Evolutionary conservation across 225 moss, liverwort and hornwort genomes (phyloP).

Genomic region (Thuidium tamariscinum): DNA sequence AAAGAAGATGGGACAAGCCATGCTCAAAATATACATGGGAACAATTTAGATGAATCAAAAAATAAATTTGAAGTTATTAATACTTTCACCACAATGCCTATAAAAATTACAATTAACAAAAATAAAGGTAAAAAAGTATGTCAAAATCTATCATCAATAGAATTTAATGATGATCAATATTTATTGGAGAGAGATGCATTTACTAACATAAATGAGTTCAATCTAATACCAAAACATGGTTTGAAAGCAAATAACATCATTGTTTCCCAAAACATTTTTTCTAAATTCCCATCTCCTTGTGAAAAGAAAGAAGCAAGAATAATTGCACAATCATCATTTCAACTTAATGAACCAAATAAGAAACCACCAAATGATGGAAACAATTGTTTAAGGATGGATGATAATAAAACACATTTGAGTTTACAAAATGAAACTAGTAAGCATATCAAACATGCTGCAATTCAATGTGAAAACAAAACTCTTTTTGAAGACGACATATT

Average conservation of each 20-base stretch:
- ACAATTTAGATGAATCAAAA: neutral
- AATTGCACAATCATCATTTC: neutral
- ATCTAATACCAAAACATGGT: neutral
- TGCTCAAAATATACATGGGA: neutral
- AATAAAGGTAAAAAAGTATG: neutral
- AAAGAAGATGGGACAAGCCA: neutral
- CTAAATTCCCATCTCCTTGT: neutral
- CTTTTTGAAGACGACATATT: neutral
- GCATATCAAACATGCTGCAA: neutral
- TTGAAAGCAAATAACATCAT: neutral
- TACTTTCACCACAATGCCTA: neutral
- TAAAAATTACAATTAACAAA: neutral
- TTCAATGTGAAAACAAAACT: neutral
- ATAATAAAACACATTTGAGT: neutral
- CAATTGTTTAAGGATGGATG: neutral
- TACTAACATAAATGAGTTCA: neutral
- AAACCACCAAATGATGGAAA: neutral
- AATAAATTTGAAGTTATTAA: neutral
- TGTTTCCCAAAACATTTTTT: neutral
- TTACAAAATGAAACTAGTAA: neutral
- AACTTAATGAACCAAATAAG: neutral
- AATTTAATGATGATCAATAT: neutral
- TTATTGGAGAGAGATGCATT: neutral
- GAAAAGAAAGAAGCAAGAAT: neutral
- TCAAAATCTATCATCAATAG: neutral